Evolutionary conservation across 2,329 filamentous ascomycete species (phyloP).

Genomic region (Pestalotiopsis sp.): DNA sequence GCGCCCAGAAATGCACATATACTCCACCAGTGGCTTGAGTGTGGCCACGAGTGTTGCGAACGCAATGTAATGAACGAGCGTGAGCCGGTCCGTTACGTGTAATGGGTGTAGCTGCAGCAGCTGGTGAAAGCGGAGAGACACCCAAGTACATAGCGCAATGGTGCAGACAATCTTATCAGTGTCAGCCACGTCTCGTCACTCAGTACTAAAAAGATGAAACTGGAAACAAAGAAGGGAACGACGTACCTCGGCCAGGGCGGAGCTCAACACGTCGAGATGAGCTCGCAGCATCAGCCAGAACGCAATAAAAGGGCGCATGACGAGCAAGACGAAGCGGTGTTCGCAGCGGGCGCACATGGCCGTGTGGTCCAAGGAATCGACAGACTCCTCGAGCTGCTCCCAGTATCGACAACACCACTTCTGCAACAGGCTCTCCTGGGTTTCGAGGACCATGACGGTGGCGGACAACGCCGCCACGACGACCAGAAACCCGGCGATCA

Average conservation of each 20-base stretch:
- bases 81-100: not conserved
- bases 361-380: conserved; percentile 19
- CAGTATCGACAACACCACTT: conserved; percentile 25
- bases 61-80: conserved; percentile 2
- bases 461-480: conserved; percentile 15
- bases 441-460: conserved; percentile 11
- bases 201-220: not conserved
- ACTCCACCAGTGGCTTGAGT: conserved; percentile 1
- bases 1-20: not conserved
- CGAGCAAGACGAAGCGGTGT: conserved; percentile 26
- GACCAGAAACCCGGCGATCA: conserved; percentile 16
- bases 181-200: not conserved
- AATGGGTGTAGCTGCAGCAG: conserved; percentile 3
- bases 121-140: not conserved
- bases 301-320: conserved; percentile 24
- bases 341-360: conserved; percentile 27
- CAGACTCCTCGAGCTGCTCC: conserved; percentile 22
- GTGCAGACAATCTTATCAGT: not conserved
- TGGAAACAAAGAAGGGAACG: not conserved
- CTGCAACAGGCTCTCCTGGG: conserved; percentile 21
- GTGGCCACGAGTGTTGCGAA: conserved; percentile 7
- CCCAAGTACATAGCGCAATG: not conserved
- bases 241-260: conserved; percentile 21
- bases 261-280: conserved; percentile 26
- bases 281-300: conserved; percentile 28